These are phyloP conservation scores for Tricholoma flavovirens DNA, from an alignment of 768 basidiomycete genomes.

Conservation along the genomic window DNA sequence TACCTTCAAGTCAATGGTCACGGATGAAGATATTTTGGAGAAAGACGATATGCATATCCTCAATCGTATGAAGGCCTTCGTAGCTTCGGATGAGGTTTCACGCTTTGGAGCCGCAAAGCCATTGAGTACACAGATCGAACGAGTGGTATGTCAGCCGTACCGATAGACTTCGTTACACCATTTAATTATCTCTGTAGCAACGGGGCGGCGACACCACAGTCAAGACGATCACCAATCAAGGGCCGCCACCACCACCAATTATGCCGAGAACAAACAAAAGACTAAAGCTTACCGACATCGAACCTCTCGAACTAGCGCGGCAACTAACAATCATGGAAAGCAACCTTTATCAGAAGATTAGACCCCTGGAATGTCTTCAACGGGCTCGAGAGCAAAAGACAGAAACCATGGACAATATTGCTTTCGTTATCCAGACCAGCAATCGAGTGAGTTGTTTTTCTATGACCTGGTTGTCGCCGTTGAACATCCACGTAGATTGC, in stretches of 20 bases:
- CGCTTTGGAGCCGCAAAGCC: slow-evolving; percentile 69
- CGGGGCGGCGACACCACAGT: slow-evolving; percentile 49
- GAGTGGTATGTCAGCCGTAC: slow-evolving; percentile 52
- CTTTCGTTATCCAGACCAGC: slow-evolving; percentile 79
- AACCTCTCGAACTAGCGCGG: slow-evolving; percentile 84
- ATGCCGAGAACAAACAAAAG: slow-evolving; percentile 65
- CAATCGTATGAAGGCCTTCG: slow-evolving; percentile 76
- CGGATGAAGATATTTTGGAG: slow-evolving; percentile 77
- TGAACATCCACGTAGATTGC: slow-evolving; percentile 55
- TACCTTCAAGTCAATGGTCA: slow-evolving; percentile 84
- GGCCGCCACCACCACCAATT: slow-evolving; percentile 71
- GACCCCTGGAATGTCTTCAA: slow-evolving; percentile 85
- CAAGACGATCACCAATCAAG: slow-evolving; percentile 50
- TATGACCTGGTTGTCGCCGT: neutral
- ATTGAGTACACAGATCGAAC: slow-evolving; percentile 67
- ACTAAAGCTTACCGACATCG: slow-evolving; percentile 80
- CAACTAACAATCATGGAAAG: slow-evolving; percentile 93
- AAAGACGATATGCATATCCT: slow-evolving; percentile 82
- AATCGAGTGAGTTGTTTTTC: slow-evolving; percentile 55
- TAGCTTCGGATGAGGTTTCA: slow-evolving; percentile 57
- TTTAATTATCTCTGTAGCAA: slow-evolving; percentile 25
- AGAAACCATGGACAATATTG: slow-evolving; percentile 78
- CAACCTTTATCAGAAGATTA: slow-evolving; percentile 79
- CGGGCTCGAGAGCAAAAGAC: slow-evolving; percentile 72
- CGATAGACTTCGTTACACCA: slow-evolving; percentile 2